phyloP scores from a whole-genome alignment of 805 yeast genomes.

The Monosporozyma unispora region DNA sequence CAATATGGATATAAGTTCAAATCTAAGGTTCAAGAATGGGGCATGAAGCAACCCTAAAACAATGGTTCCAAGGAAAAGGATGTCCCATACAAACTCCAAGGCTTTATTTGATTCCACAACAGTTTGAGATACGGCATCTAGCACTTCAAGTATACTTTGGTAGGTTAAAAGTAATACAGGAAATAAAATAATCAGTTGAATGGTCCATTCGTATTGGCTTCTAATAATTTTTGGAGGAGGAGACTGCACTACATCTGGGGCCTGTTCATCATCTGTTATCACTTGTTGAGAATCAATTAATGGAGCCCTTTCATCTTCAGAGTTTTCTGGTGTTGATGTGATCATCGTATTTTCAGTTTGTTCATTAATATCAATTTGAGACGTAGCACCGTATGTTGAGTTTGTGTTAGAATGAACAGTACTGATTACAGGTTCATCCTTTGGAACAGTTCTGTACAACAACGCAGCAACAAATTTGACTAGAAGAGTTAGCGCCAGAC shows the following conservation, averaged over 20 bases:
- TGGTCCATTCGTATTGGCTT: constrained; percentile 64
- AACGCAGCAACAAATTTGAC: constrained; percentile 1
- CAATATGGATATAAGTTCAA: not conserved
- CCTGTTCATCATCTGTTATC: not conserved
- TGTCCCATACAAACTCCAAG: constrained; percentile 30
- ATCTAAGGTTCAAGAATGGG: constrained; percentile 3
- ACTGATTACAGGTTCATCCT: not conserved
- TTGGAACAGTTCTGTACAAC: constrained; percentile 1
- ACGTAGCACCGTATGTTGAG: not conserved
- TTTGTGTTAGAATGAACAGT: not conserved
- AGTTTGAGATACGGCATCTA: constrained; percentile 52
- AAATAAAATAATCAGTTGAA: constrained; percentile 60
- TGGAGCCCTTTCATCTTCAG: constrained; percentile 29
- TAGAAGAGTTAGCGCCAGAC: constrained; percentile 2
- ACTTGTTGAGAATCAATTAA: constrained; percentile 7
- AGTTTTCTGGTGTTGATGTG: not conserved
- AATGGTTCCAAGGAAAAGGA: constrained; percentile 30
- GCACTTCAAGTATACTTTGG: constrained; percentile 37
- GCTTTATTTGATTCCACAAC: constrained; percentile 53
- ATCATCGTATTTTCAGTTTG: not conserved
- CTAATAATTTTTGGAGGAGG: not conserved
- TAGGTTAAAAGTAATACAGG: constrained; percentile 56
- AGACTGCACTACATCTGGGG: too few species aligned
- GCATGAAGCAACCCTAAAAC: constrained; percentile 16
- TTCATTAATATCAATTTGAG: not conserved